Evolutionary conservation across 192 early-diverging fungal species (phyloP).

Genomic region (Umbelopsis sp.): DNA sequence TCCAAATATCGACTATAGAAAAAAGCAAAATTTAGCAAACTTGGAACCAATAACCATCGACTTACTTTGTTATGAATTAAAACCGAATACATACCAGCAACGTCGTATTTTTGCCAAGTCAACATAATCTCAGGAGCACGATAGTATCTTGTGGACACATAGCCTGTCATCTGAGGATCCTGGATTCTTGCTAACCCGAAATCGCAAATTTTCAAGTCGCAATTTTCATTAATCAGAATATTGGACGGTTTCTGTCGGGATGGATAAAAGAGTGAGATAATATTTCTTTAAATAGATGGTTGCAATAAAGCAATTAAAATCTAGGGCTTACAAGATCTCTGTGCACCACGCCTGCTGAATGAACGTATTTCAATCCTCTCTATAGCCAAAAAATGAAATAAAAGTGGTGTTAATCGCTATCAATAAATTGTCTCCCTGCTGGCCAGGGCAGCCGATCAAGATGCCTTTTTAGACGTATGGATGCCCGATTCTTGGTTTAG

Average conservation of each 20-base stretch:
- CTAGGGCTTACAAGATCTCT: constrained; percentile 74
- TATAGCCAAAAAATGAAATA: constrained; percentile 30
- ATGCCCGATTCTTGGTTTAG: too few species aligned
- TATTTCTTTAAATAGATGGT: neutral
- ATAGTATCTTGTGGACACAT: constrained; percentile 97
- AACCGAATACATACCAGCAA: constrained; percentile 56
- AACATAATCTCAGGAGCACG: constrained; percentile 99
- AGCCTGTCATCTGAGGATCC: constrained; percentile 96
- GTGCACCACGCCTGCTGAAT: constrained; percentile 95
- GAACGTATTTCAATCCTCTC: constrained; percentile 91
- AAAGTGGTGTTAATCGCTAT: neutral
- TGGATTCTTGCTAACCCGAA: constrained; percentile 95
- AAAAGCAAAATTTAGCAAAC: neutral
- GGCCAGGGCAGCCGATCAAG: too few species aligned
- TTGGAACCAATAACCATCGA: neutral
- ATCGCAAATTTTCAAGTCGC: constrained; percentile 98
- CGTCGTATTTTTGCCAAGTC: constrained; percentile 96
- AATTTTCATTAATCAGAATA: constrained; percentile 96
- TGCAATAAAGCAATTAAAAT: neutral
- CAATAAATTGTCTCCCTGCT: too few species aligned
- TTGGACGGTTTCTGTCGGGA: constrained; percentile 83
- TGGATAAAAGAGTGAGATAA: neutral
- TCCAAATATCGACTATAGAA: constrained; percentile 87
- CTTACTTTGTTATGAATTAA: neutral
- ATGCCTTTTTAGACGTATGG: too few species aligned